These are phyloP conservation scores for Blastomyces silverae DNA, from an alignment of 2,329 filamentous ascomycete genomes.

Conservation along the genomic window DNA sequence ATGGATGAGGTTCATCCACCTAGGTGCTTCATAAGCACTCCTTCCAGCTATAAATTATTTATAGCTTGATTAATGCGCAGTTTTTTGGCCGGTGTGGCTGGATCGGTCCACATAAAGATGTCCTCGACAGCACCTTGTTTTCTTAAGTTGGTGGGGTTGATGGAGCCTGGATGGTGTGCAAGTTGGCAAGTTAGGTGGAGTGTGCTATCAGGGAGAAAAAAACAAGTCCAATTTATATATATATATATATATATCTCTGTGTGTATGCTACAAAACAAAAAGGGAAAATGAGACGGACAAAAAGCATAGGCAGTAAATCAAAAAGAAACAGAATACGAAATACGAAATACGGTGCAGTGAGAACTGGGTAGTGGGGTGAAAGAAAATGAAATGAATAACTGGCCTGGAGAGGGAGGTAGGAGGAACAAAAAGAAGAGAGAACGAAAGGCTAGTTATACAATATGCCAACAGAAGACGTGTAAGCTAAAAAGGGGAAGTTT, in stretches of 20 bases:
- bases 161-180: not conserved
- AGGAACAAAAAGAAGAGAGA: not conserved
- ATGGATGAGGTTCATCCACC: not conserved
- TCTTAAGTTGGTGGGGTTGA: not conserved
- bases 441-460: not conserved
- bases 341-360: not conserved
- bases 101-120: not conserved
- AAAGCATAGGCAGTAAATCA: not conserved
- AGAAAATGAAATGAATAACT: not conserved
- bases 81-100: not conserved
- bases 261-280: not conserved
- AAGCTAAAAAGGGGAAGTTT: not conserved
- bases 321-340: not conserved
- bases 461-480: not conserved
- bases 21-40: not conserved
- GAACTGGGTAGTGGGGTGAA: not conserved
- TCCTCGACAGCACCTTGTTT: not conserved
- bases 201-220: not conserved
- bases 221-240: slow-evolving; percentile 8
- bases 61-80: not conserved
- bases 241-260: not conserved
- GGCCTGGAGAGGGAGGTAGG: not conserved
- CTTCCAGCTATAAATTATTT: not conserved
- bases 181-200: not conserved
- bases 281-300: not conserved